Evolutionary conservation across 345 rosid species (phyloP).

Genomic region (Euphorbia tirucalli): DNA sequence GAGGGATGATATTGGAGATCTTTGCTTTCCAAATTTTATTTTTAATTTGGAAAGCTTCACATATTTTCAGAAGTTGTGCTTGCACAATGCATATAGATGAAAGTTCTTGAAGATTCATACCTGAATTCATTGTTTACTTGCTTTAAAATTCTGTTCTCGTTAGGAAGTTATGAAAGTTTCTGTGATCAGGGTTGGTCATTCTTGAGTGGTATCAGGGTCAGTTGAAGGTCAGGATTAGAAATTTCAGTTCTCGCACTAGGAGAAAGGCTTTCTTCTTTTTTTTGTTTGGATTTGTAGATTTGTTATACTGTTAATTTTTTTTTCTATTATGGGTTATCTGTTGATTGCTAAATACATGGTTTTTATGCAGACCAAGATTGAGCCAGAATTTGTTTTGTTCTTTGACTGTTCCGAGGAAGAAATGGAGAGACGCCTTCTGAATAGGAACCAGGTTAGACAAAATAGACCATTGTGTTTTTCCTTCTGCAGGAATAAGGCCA

Average conservation of each 20-base stretch:
- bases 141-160: neutral
- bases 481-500: neutral
- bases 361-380: conserved; percentile 43
- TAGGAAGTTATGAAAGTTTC: neutral
- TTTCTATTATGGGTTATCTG: neutral
- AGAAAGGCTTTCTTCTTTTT: neutral
- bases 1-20: neutral
- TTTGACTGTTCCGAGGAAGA: conserved; percentile 53
- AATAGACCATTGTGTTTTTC: neutral
- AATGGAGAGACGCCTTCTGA: conserved; percentile 25
- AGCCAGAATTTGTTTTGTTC: conserved; percentile 47
- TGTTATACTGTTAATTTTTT: neutral
- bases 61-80: neutral
- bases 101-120: neutral
- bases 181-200: neutral
- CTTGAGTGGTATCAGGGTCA: neutral
- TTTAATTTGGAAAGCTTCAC: neutral
- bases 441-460: conserved; percentile 21
- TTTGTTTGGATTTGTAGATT: neutral
- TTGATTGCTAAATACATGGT: neutral
- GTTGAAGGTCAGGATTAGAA: conserved; percentile 2
- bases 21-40: neutral
- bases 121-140: neutral
- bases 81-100: neutral
- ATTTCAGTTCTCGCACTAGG: neutral